Base-by-base conservation (phyloP, 805 yeast genomes). In the Kurtzmaniella fragi region DNA sequence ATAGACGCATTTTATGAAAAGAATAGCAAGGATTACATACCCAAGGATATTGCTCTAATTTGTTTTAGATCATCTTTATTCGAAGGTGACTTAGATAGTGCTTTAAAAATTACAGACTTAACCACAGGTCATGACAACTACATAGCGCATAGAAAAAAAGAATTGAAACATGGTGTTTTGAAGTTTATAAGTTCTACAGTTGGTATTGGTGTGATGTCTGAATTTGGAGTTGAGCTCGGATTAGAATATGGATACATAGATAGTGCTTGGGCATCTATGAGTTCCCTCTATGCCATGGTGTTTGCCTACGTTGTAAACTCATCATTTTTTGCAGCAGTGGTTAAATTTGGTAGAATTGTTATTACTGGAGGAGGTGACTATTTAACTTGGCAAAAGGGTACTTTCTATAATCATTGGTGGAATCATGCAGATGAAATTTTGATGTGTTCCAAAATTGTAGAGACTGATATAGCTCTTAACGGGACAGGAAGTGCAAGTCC, bases 401-500 rank as follows among this genome's bases (percentile, higher is more conserved):
- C 84, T 0, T 71, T 80, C 40, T 79, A 82, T 39, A 67, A 73
- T 23, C 71, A 77, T 45, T 80, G 88, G 80, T 80, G 67, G 52
- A 61, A 67, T 41, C 84, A 80, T 55, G 74, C 81, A 15, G 85
- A 81, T 48, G 86, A 84, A 53, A 67, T 84, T 70, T 61, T 74
- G 43, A 78, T 85, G 80, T 71, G 82, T 32, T 65, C 84, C 1
- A 71, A 74, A 48, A 70, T 83, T 26, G 71, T 84, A 26, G 86
- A 82, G 43, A 75, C 83, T 36, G 89, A 86, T 57, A 69, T 79
- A 10, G 64, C 62, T 35, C 54, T 77, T 37, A 73, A 67, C 46
- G 78, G 78, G 4, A 78, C 78, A 4, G 59, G 56, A 9, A 65
- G 62, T 35, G 65, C 71, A 3, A 67, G 68, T 12, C 54, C 52